A percentile compares a stretch with the other conserved stretches of the same genome.
phyloP scores from a whole-genome alignment of 495 filamentous ascomycete species.

The Rostrohypoxylon terebratum region DNA sequence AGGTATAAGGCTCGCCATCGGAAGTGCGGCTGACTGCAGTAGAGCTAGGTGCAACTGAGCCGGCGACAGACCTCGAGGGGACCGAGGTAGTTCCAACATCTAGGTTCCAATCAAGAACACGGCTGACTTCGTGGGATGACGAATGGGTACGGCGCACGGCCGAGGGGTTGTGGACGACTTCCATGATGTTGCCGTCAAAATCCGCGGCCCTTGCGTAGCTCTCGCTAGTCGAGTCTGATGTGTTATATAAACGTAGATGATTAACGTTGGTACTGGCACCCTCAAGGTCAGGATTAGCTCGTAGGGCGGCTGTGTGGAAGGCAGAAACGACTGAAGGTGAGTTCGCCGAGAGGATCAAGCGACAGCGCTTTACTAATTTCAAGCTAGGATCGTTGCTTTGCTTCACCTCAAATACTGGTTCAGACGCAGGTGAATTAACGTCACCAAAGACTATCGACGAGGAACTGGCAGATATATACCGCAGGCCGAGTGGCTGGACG shows the following conservation, averaged over 20 bases:
- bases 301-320: constrained; percentile 56
- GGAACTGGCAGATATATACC: constrained; percentile 65
- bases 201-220: constrained; percentile 56
- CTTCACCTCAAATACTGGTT: constrained; percentile 57
- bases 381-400: constrained; percentile 45
- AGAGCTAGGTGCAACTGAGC: constrained; percentile 38
- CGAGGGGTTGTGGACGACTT: constrained; percentile 57
- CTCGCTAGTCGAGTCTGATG: constrained; percentile 44
- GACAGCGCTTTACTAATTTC: constrained; percentile 50
- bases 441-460: constrained; percentile 52
- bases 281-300: constrained; percentile 52
- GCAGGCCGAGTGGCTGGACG: constrained; percentile 78
- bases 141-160: constrained; percentile 51
- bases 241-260: constrained; percentile 28
- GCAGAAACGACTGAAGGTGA: constrained; percentile 57
- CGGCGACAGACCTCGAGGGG: constrained; percentile 41
- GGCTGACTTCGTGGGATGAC: constrained; percentile 56
- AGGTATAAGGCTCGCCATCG: constrained; percentile 46
- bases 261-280: constrained; percentile 24
- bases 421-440: constrained; percentile 46
- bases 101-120: constrained; percentile 64
- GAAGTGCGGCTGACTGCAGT: constrained; percentile 39
- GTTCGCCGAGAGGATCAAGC: constrained; percentile 55
- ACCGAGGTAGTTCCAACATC: constrained; percentile 52
- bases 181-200: constrained; percentile 65